These are phyloP conservation scores for Cladosporium sp. DNA, from an alignment of 2,329 filamentous ascomycete species.

Conservation along the genomic window DNA sequence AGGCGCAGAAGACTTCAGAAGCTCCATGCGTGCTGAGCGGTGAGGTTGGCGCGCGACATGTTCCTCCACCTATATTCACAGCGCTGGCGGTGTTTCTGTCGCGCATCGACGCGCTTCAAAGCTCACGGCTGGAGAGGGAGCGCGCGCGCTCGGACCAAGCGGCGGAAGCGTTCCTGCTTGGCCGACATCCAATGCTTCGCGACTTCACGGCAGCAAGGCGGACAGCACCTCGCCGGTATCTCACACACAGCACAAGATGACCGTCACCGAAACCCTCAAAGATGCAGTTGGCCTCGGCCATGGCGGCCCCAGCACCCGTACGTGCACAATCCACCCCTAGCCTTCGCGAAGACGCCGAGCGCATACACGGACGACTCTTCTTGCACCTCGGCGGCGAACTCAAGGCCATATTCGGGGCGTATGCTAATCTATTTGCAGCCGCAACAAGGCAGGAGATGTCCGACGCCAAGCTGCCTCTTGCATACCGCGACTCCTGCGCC, in stretches of 20 bases:
- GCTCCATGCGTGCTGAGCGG: not conserved
- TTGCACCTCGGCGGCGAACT: not conserved
- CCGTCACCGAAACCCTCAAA: conserved; percentile 39
- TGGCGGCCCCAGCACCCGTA: conserved; percentile 30
- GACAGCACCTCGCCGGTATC: not conserved
- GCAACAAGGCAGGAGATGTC: conserved; percentile 91
- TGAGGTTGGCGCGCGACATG: not conserved
- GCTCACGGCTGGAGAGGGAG: too few species aligned
- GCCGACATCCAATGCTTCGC: conserved; percentile 5
- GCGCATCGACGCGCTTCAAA: too few species aligned
- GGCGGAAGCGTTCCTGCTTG: not conserved
- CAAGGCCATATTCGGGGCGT: too few species aligned
- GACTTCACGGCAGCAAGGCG: conserved; percentile 4
- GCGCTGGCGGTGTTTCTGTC: too few species aligned
- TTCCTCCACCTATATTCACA: too few species aligned
- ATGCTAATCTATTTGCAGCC: conserved; percentile 49
- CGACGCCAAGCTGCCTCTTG: conserved; percentile 76
- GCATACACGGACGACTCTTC: not conserved
- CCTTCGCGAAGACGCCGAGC: not conserved
- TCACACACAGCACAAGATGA: conserved; percentile 20
- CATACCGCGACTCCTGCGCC: conserved; percentile 93
- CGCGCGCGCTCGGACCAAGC: not conserved
- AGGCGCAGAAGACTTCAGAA: not conserved
- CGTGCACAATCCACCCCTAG: conserved; percentile 13
- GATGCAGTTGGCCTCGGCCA: conserved; percentile 41